A percentile compares a stretch with the other conserved stretches of the same genome.
Conservation (phyloP, 768 basidiomycete species). For the Leucosporidium yakuticum region DNA sequence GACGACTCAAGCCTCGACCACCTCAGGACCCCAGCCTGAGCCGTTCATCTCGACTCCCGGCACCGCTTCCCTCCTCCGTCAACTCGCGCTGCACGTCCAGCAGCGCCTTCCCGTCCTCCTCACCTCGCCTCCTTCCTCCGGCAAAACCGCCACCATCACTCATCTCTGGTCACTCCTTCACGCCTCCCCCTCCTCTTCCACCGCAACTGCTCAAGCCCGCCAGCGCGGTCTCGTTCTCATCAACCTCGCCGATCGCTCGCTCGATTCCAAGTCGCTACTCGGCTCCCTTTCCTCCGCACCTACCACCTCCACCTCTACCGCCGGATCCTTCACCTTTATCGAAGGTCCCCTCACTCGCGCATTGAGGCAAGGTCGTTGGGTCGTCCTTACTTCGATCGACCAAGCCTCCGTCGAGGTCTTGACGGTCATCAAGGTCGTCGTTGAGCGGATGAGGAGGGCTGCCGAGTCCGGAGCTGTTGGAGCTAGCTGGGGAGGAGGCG, state of each 20-base stretch:
- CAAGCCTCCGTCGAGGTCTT: constrained; percentile 82
- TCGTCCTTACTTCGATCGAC: constrained; percentile 89
- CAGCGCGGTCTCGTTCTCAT: constrained; percentile 59
- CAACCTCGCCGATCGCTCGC: constrained; percentile 87
- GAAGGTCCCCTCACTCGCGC: constrained; percentile 87
- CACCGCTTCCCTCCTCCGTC: constrained; percentile 55
- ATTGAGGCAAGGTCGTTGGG: constrained; percentile 83
- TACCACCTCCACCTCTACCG: constrained; percentile 7
- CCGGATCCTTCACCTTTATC: constrained; percentile 73
- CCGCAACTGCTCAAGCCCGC: constrained; percentile 13
- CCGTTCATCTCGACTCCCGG: constrained; percentile 58
- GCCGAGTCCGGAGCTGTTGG: constrained; percentile 25
- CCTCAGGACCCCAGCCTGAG: constrained; percentile 19
- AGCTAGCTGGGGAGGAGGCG: constrained; percentile 53
- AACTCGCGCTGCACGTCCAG: constrained; percentile 60
- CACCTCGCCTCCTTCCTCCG: constrained; percentile 78
- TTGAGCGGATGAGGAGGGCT: constrained; percentile 52
- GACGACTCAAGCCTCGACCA: constrained; percentile 16
- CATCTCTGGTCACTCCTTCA: constrained; percentile 66
- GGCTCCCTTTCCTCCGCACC: constrained; percentile 89
- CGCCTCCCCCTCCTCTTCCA: constrained; percentile 49
- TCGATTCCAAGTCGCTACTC: constrained; percentile 86
- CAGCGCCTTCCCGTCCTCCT: constrained; percentile 71
- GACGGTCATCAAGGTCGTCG: constrained; percentile 73
- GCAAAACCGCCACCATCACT: constrained; percentile 72